phyloP scores from a whole-genome alignment of 495 filamentous ascomycete genomes.

The Elaphomyces granulatus region DNA sequence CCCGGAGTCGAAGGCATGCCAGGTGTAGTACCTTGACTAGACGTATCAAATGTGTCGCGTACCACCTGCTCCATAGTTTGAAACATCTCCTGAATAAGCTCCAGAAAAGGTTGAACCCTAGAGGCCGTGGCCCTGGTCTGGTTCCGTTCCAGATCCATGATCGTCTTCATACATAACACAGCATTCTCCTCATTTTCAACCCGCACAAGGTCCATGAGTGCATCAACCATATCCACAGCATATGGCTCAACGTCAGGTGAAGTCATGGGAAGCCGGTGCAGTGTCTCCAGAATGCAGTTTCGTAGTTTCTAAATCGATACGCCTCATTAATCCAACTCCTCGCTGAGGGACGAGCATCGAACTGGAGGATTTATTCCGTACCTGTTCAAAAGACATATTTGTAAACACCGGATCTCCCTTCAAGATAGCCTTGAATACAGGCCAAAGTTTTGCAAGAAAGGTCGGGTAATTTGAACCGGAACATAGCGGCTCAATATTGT shows the following conservation, averaged over 20 bases:
- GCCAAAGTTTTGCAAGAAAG: conserved; percentile 77
- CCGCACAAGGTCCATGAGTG: conserved; percentile 74
- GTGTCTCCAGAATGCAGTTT: conserved; percentile 81
- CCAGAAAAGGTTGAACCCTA: conserved; percentile 79
- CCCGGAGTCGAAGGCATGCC: conserved; percentile 66
- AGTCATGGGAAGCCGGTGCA: conserved; percentile 77
- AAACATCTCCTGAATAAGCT: conserved; percentile 90
- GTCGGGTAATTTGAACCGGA: conserved; percentile 48
- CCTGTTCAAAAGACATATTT: conserved; percentile 73
- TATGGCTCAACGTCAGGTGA: conserved; percentile 77
- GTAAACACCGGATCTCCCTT: conserved; percentile 83
- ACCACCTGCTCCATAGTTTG: conserved; percentile 87
- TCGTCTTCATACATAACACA: conserved; percentile 91
- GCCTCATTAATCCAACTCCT: conserved; percentile 5
- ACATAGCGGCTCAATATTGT: conserved; percentile 65
- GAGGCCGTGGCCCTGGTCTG: conserved; percentile 66
- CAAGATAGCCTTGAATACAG: conserved; percentile 74
- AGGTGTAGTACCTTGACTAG: conserved; percentile 45
- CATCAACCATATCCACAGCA: conserved; percentile 70
- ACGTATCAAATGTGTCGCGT: conserved; percentile 77
- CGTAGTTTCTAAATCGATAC: conserved; percentile 64
- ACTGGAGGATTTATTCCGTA: conserved; percentile 17
- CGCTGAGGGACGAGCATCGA: conserved; percentile 4
- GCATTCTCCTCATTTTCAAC: conserved; percentile 98
- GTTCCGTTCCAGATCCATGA: conserved; percentile 89